Base-by-base conservation (phyloP, 2,329 filamentous ascomycete species). In the Ophiognomonia clavigignenti-juglandacearum region DNA sequence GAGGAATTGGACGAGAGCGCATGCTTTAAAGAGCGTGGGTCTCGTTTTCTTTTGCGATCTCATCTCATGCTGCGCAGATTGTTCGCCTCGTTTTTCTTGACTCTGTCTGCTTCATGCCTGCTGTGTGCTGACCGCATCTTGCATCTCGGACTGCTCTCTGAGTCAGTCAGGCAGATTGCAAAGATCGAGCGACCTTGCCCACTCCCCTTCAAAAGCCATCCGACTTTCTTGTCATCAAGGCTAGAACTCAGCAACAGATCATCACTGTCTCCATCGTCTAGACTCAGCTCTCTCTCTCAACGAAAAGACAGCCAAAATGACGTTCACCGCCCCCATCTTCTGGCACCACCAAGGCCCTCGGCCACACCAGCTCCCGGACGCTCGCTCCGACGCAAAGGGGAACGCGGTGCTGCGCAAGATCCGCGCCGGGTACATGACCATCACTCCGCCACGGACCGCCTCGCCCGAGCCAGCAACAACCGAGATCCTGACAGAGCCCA, bases 301-400 rank as follows among this genome's bases (percentile, higher is more conserved):
- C 5, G 6, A 26, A n/a, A 36, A n/a, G n/a, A 26, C 34, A 20
- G 34, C 16, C 3, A 26, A n/a, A 3, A 45, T 41, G 46, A 26
- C 18, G 13, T 20, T 37, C 19, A 40, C 29, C 13, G 23, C 42
- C 9, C 41, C 47, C 5, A 23, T 45, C 6, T 45, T 45, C 41
- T 48, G 42, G 47, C 26, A 41, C 20, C 23, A 24, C 42, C 47
- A 37, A 13, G 37, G 29, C 18, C 26, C 35, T 20, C 42, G 29
- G 32, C 29, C 42, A 29, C 42, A 45, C 14, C 42, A 40, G 24
- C 37, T 45, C 6, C 42, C 47, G 20, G 37, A 49, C 36, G 37
- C 37, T 3, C 19, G 42, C n/a, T 45, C 42, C 20, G 47, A 45
- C 20, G 24, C 31, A 3, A 45, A 45, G n/a, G 37, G 31, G 4